phyloP scores from a whole-genome alignment of 176 grass and related monocot species.

The Tuctoria greenei region DNA sequence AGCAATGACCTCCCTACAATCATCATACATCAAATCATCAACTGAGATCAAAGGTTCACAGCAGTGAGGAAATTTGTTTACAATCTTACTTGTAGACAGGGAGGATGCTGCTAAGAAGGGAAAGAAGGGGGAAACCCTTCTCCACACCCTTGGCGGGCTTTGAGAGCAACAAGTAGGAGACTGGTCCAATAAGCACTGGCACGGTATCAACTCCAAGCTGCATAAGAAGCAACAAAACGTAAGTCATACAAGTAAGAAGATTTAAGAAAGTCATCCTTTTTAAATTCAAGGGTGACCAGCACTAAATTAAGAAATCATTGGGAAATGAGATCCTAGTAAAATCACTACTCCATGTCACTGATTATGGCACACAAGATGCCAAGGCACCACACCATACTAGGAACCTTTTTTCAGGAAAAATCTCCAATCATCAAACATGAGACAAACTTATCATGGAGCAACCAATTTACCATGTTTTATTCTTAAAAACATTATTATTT shows the following conservation, averaged over 20 bases:
- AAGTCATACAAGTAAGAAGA: conserved; percentile 8
- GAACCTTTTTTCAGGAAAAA: not conserved
- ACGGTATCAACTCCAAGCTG: conserved; percentile 86
- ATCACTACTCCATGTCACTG: not conserved
- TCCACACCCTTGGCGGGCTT: conserved; percentile 88
- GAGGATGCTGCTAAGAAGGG: conserved; percentile 76
- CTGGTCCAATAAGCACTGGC: conserved; percentile 82
- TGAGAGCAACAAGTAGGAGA: conserved; percentile 92
- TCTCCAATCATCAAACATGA: not conserved
- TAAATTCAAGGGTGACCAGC: conserved; percentile 1
- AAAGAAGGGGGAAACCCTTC: conserved; percentile 84
- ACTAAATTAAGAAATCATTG: not conserved
- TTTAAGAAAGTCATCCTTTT: not conserved
- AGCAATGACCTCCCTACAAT: conserved; percentile 75
- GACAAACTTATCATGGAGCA: not conserved
- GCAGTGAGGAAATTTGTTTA: not conserved
- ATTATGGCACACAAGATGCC: not conserved
- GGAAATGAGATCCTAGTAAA: not conserved
- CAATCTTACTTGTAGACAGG: conserved; percentile 86
- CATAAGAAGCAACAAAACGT: conserved; percentile 9
- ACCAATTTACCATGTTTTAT: not conserved
- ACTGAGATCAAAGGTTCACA: not conserved
- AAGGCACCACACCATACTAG: not conserved
- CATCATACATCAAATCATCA: conserved; percentile 33
- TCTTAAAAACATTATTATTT: not conserved